These are phyloP conservation scores for Emergomyces africanus DNA, from an alignment of 2,329 filamentous ascomycete genomes.

Conservation along the genomic window DNA sequence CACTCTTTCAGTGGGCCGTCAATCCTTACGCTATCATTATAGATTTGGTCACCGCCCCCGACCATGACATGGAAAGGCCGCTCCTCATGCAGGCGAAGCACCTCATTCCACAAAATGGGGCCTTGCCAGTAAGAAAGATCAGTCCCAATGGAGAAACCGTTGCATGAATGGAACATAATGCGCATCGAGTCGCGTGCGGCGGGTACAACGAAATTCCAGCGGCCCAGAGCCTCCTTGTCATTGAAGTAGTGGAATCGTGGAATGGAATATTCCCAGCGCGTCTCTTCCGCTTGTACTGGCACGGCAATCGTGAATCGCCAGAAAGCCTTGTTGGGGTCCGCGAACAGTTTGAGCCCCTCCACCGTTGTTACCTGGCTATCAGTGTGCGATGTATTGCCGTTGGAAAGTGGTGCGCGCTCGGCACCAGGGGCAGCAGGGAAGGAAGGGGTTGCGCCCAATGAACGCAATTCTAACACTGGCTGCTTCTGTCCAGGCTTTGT, in stretches of 20 bases:
- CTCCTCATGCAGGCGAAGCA: slow-evolving; percentile 46
- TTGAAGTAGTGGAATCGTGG: slow-evolving; percentile 51
- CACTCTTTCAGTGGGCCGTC: slow-evolving; percentile 61
- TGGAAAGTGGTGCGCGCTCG: slow-evolving; percentile 2
- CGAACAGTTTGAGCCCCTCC: slow-evolving; percentile 45
- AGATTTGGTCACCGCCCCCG: slow-evolving; percentile 81
- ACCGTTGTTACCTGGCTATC: slow-evolving; percentile 17
- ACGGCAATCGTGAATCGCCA: slow-evolving; percentile 46
- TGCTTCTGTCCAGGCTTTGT: slow-evolving; percentile 56
- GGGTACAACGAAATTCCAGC: slow-evolving; percentile 43
- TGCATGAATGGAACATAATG: slow-evolving; percentile 58
- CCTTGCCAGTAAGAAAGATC: slow-evolving; percentile 51
- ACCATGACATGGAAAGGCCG: slow-evolving; percentile 59
- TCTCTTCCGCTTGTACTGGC: slow-evolving; percentile 59
- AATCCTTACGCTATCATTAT: slow-evolving; percentile 68
- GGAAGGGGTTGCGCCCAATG: slow-evolving; percentile 13
- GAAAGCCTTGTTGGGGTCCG: slow-evolving; percentile 46
- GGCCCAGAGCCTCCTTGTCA: slow-evolving; percentile 41
- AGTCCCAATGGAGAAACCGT: slow-evolving; percentile 54
- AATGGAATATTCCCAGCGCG: slow-evolving; percentile 67
- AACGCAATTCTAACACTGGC: slow-evolving; percentile 42
- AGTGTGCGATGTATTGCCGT: slow-evolving; percentile 7
- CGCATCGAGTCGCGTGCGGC: slow-evolving; percentile 52
- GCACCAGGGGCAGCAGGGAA: not conserved
- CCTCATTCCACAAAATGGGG: slow-evolving; percentile 52